These are phyloP conservation scores for Durotheca rogersii DNA, from an alignment of 495 filamentous ascomycete species.

Conservation along the genomic window DNA sequence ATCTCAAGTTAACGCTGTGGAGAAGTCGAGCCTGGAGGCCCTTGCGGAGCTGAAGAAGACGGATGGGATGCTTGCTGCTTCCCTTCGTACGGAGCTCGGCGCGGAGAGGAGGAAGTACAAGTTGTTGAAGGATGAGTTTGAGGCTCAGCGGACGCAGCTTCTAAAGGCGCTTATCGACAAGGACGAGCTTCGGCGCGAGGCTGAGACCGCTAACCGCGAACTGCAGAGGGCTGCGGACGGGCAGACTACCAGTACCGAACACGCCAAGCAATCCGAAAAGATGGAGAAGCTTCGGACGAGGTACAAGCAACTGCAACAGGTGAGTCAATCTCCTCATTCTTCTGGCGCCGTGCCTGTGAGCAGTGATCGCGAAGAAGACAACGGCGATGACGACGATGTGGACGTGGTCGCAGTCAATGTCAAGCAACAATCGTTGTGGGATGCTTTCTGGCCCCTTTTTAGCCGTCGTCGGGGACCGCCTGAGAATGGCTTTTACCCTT, in stretches of 20 bases:
- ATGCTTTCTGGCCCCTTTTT: constrained; percentile 17
- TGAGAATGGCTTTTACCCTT: constrained; percentile 18
- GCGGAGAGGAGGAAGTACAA: constrained; percentile 46
- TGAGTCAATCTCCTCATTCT: constrained; percentile 31
- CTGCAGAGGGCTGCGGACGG: constrained; percentile 34
- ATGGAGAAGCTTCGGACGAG: constrained; percentile 51
- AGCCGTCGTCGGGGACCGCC: constrained; percentile 5
- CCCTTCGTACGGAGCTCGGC: constrained; percentile 53
- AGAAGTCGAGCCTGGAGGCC: constrained; percentile 47
- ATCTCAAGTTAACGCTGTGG: constrained; percentile 47
- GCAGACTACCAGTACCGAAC: constrained; percentile 37
- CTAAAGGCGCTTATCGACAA: constrained; percentile 53
- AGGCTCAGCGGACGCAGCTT: constrained; percentile 54
- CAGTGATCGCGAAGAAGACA: neutral
- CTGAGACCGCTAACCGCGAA: constrained; percentile 47
- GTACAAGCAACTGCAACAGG: constrained; percentile 50
- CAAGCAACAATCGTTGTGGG: constrained; percentile 28
- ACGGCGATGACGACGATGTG: constrained; percentile 17
- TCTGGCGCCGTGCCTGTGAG: neutral
- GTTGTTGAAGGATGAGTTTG: constrained; percentile 44
- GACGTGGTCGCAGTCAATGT: constrained; percentile 18
- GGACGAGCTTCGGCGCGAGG: constrained; percentile 54
- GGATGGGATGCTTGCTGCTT: constrained; percentile 53
- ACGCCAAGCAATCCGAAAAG: constrained; percentile 44
- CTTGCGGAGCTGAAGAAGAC: constrained; percentile 55